A percentile compares a stretch with the other conserved stretches of the same genome.
Conservation (phyloP, 306 rosid species). For the Ormosia semicastrata region DNA sequence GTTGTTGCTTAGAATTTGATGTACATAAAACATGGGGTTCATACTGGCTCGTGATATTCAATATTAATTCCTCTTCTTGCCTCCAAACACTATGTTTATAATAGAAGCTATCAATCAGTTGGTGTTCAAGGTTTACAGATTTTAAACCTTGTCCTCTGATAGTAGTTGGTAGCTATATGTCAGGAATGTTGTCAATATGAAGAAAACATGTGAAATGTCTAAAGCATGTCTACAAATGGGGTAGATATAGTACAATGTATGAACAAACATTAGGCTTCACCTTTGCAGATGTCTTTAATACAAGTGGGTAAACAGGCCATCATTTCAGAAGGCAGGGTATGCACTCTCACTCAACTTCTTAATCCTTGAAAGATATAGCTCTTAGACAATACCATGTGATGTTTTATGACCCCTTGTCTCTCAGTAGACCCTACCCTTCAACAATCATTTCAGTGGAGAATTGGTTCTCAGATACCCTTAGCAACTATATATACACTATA, state of each 20-base stretch:
- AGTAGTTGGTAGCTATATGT: background rate
- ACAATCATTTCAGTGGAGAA: background rate
- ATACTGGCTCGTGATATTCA: background rate
- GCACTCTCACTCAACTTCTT: background rate
- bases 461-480: background rate
- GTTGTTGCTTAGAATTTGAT: background rate
- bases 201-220: background rate
- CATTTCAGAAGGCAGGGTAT: background rate
- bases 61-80: background rate
- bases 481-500: background rate
- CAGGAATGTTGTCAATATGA: background rate
- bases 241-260: background rate
- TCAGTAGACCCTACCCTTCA: background rate
- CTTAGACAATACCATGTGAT: conserved; percentile 22
- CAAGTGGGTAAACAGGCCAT: too few species aligned
- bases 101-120: too few species aligned
- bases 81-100: background rate
- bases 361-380: background rate
- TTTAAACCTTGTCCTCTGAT: too few species aligned
- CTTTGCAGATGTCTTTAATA: background rate
- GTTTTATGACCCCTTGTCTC: background rate
- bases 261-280: background rate
- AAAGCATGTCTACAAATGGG: background rate
- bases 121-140: background rate
- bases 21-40: background rate